Conservation (phyloP, 768 basidiomycete species). For the Panus rudis region DNA sequence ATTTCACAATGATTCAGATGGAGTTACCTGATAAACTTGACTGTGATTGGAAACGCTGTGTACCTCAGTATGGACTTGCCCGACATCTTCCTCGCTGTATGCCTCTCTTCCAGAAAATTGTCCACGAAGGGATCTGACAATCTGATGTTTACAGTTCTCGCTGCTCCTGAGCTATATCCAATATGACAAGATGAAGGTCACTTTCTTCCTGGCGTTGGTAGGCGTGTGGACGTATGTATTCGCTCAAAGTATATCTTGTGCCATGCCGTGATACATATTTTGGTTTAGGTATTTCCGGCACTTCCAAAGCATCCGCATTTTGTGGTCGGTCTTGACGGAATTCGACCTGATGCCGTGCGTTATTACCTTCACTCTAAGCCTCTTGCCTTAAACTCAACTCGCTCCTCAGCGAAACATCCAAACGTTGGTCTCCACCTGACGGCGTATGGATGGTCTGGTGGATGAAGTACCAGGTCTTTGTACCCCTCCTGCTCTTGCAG, state of each 20-base stretch:
- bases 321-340: conserved; percentile 83
- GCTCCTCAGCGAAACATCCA: conserved; percentile 39
- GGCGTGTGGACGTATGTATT: conserved; percentile 71
- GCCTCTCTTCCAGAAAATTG: conserved; percentile 20
- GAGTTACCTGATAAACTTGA: conserved; percentile 78
- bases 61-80: conserved; percentile 98
- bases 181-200: conserved; percentile 52
- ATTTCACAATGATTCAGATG: conserved; percentile 41
- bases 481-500: conserved; percentile 69
- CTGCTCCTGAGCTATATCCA: conserved; percentile 88
- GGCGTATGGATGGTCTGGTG: conserved; percentile 70
- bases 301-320: conserved; percentile 78
- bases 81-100: conserved; percentile 78
- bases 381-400: conserved; percentile 1
- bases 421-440: conserved; percentile 48
- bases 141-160: conserved; percentile 45
- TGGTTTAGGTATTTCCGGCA: conserved; percentile 81
- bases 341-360: conserved; percentile 71
- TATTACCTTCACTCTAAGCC: neutral
- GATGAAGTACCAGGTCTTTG: conserved; percentile 80
- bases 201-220: conserved; percentile 60
- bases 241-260: neutral
- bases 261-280: neutral
- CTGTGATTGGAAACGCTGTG: conserved; percentile 83
- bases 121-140: neutral